Evolutionary conservation across 139 green algal species (phyloP), one percentile per base, ranked within the genome.

Genomic region (Chara braunii): DNA sequence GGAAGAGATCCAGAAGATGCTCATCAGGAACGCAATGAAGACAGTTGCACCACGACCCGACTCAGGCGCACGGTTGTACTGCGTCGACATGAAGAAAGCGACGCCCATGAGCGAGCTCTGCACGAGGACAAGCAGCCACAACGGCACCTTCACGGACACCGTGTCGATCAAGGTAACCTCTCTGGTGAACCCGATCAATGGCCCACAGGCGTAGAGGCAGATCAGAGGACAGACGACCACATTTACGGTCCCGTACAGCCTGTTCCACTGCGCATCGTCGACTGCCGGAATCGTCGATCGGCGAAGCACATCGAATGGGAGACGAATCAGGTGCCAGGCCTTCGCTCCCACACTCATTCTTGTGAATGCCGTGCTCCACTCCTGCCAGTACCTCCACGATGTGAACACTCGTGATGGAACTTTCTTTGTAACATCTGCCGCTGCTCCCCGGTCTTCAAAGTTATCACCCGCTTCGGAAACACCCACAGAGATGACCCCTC

Each of bases 1-100:
- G 11, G 52, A 34, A 12, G 40, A 45, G 37, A 80, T 81, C 73
- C 73, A 80, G 0, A 65, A 22, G 50, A 71, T 31, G 11, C 22
- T 51, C 50, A 62, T 64, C 34, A n/a, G 36, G 4, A 71, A 71
- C 37, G 62, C 30, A 28, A n/a, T 34, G 1, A 34, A 14, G 42
- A 42, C 43, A 1, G 37, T 24, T 31, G 22, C 22, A 1, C 11
- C 26, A 23, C 43, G 43, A 1, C 23, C 23, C 8, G 22, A 6
- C 23, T 23, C 42, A 18, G 32, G 26, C 3, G 60, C 45, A 9
- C 11, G 23, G 2, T 14, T 32, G 8, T 9, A 9, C 1, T 14
- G 18, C n/a, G 43, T 60, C 29, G 60, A 23, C 6, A 68, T 23
- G 43, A 61, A 58, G 3, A 51, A 42, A 0, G 43, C n/a, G 14